phyloP scores from a whole-genome alignment of 2,329 filamentous ascomycete genomes.

The Penicillium griseofulvum region DNA sequence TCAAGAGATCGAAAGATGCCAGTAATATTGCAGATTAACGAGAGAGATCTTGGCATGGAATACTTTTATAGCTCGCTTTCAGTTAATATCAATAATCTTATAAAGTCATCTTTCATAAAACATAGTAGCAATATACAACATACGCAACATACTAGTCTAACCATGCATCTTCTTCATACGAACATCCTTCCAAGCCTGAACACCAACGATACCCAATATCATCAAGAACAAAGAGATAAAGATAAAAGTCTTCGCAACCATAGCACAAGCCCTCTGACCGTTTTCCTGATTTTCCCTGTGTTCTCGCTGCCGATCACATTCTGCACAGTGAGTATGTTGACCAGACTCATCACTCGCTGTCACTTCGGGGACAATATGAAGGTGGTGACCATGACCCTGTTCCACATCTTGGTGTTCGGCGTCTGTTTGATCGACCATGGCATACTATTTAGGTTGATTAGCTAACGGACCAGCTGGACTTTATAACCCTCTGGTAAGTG shows the following conservation, averaged over 20 bases:
- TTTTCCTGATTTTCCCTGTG: constrained; percentile 7
- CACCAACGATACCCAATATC: constrained; percentile 13
- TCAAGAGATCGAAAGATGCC: not conserved
- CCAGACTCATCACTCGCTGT: not conserved
- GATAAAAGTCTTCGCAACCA: constrained; percentile 15
- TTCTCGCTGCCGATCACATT: constrained; percentile 16
- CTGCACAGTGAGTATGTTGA: constrained; percentile 17
- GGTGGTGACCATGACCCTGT: not conserved
- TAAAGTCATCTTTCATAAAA: too few relatives aligned
- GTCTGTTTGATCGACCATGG: constrained; percentile 5
- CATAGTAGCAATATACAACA: too few relatives aligned
- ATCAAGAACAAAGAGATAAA: constrained; percentile 11
- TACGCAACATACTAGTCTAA: not conserved
- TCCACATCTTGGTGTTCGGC: not conserved
- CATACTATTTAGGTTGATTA: not conserved
- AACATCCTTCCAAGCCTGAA: constrained; percentile 4
- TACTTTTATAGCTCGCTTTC: too few relatives aligned
- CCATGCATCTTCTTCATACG: not conserved
- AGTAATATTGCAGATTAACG: not conserved
- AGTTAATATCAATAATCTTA: not conserved
- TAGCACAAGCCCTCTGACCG: constrained; percentile 1
- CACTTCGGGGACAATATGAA: not conserved
- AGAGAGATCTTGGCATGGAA: not conserved
- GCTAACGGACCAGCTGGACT: not conserved
- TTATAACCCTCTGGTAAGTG: not conserved